Base-by-base conservation (phyloP, 768 basidiomycete genomes). In the Botryobasidium botryosum region DNA sequence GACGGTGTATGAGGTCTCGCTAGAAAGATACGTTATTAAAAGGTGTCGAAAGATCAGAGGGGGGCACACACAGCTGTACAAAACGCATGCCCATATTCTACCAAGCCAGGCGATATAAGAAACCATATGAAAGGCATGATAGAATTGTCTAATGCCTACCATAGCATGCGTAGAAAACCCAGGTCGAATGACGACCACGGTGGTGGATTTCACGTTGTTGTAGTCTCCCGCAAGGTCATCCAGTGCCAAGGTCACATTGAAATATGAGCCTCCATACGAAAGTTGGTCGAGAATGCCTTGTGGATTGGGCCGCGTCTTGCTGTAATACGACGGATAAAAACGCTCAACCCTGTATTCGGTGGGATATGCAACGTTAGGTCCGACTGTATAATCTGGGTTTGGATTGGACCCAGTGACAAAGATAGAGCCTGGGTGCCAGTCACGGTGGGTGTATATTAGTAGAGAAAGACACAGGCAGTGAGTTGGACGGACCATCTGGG, bases 91-190 rank as follows among this genome's bases (percentile, higher is more conserved):
- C n/a, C n/a, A n/a, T n/a, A n/a, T n/a, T n/a, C n/a, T n/a, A n/a
- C n/a, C n/a, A n/a, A n/a, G n/a, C n/a, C n/a, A n/a, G n/a, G n/a
- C n/a, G n/a, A n/a, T n/a, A n/a, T n/a, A n/a, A n/a, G n/a, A n/a
- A n/a, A n/a, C n/a, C n/a, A n/a, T n/a, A n/a, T n/a, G n/a, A n/a
- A n/a, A n/a, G n/a, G n/a, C n/a, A n/a, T n/a, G n/a, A n/a, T n/a
- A n/a, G n/a, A n/a, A n/a, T n/a, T n/a, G n/a, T n/a, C n/a, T n/a
- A n/a, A n/a, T n/a, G n/a, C n/a, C n/a, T n/a, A n/a, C n/a, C n/a
- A n/a, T n/a, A n/a, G n/a, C n/a, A n/a, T 85, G 84, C 3, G 82
- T 85, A 7, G 80, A 79, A 64, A 81, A 84, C 0, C 81, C 81
- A 4, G 74, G 65, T 33, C 79, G 68, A 45, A 80, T 68, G 44